These are phyloP conservation scores for Colletotrichum chlorophyti DNA, from an alignment of 2,329 filamentous ascomycete species.

Conservation along the genomic window DNA sequence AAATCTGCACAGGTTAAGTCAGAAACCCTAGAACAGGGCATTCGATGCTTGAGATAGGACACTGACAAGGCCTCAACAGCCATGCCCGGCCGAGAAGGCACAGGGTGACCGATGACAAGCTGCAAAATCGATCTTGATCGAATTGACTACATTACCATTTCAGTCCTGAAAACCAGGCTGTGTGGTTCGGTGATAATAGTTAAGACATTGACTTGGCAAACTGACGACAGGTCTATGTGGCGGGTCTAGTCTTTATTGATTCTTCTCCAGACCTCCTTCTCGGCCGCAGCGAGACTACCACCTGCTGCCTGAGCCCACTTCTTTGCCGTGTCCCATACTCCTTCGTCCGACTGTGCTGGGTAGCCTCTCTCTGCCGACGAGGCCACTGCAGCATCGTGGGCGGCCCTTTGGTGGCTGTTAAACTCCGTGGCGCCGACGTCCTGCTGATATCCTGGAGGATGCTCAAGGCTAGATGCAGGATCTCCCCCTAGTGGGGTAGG, in stretches of 20 bases:
- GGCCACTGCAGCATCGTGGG: conserved; percentile 43
- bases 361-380: conserved; percentile 36
- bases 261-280: conserved; percentile 68
- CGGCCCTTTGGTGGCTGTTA: conserved; percentile 52
- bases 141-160: not conserved
- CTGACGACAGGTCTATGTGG: not conserved
- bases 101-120: not conserved
- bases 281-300: conserved; percentile 62
- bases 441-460: conserved; percentile 64
- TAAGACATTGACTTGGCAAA: not conserved
- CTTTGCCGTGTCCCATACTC: conserved; percentile 64
- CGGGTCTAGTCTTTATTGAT: conserved; percentile 61
- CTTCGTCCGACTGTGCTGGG: conserved; percentile 42
- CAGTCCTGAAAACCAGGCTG: not conserved
- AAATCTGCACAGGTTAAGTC: not conserved
- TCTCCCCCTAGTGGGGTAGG: conserved; percentile 36
- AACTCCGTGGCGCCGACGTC: conserved; percentile 60
- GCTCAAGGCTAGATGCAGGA: conserved; percentile 42
- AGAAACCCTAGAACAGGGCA: not conserved
- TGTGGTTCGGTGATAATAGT: not conserved
- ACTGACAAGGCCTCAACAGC: conserved; percentile 7
- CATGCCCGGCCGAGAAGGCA: not conserved
- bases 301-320: conserved; percentile 65
- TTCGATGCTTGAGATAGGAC: conserved; percentile 3
- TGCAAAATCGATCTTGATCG: not conserved